Base-by-base conservation (phyloP, 352 stramenopile species). In the Phytopythium helicoides region DNA sequence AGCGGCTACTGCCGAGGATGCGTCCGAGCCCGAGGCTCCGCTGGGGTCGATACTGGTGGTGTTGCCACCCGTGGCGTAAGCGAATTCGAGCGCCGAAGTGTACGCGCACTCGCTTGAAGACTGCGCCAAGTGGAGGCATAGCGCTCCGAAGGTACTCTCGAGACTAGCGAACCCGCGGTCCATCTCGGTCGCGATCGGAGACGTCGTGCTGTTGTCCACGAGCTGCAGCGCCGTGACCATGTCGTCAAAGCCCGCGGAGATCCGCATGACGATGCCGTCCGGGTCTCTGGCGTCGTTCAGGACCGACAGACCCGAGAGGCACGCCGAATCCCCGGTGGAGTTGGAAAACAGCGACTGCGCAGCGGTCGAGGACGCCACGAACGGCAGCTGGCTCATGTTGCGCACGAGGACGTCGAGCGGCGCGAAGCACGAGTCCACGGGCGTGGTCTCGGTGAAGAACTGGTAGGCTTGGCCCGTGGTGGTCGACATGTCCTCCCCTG, bases 381-480 rank as follows among this genome's bases (percentile, higher is more conserved):
- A 54, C 2, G 68, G 68, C 49, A 78, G 33, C 56, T 64, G 56
- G 23, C 26, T 58, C 25, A 75, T 26, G 21, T 71, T 63, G 7
- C 56, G 69, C 25, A 78, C 52, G 25, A 78, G 46, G n/a, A 55
- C 16, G 47, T 78, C 68, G 39, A 72, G 39, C 5, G 68, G 68
- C 7, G 58, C 62, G 41, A 74, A 78, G 54, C 68, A 78, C 31
- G 58, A 50, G 33, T 75, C 68, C 12, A 72, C 33, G 19, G 64
- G 34, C 16, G 44, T 56, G 41, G 63, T 60, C 46, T 52, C 57
- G 16, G 28, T 41, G 37, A 78, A 78, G 31, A 74, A 61, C 48
- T 64, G 49, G 50, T 54, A 67, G 10, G 39, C 39, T 11, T 50
- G 33, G 18, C 56, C 65, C 15, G 36, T 63, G 3, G 64, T 72